Percentiles rank a stretch among this genome's conserved stretches.
phyloP scores from a whole-genome alignment of 2,329 filamentous ascomycete genomes.

The Colletotrichum endophyticum region DNA sequence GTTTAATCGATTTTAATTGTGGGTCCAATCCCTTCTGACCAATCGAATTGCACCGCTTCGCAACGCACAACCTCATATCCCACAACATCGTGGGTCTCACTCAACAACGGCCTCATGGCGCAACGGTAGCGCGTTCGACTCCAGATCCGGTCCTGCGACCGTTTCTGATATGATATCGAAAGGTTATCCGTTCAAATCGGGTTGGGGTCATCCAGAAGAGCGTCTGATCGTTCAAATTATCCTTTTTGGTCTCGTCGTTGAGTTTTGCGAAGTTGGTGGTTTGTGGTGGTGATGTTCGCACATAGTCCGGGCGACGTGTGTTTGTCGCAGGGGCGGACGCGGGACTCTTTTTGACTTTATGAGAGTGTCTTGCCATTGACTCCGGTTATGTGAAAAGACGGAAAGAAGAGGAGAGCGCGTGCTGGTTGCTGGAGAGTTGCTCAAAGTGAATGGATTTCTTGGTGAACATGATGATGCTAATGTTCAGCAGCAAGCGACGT shows the following conservation, averaged over 20 bases:
- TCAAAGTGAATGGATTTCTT: not conserved
- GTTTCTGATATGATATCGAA: not conserved
- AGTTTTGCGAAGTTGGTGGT: not conserved
- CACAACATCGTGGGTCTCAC: accelerated
- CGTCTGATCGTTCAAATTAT: accelerated
- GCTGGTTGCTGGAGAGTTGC: not conserved
- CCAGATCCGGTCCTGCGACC: not conserved
- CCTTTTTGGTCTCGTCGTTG: not conserved
- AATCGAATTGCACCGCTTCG: not conserved
- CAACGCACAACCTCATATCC: not conserved
- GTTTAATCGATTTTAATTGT: not conserved
- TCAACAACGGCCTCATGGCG: not conserved
- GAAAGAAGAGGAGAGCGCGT: not conserved
- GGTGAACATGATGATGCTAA: not conserved
- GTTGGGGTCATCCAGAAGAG: not conserved
- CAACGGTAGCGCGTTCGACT: constrained; percentile 22
- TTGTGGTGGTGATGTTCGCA: not conserved
- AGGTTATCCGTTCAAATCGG: constrained; percentile 21
- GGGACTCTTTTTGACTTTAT: not conserved
- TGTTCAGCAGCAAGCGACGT: not conserved
- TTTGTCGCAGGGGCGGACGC: not conserved
- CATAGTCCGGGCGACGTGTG: not conserved
- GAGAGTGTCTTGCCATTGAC: not conserved
- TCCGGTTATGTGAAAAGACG: not conserved
- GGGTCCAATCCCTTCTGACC: not conserved